phyloP scores from a whole-genome alignment of 306 rosid genomes.

The Fragaria vesca region DNA sequence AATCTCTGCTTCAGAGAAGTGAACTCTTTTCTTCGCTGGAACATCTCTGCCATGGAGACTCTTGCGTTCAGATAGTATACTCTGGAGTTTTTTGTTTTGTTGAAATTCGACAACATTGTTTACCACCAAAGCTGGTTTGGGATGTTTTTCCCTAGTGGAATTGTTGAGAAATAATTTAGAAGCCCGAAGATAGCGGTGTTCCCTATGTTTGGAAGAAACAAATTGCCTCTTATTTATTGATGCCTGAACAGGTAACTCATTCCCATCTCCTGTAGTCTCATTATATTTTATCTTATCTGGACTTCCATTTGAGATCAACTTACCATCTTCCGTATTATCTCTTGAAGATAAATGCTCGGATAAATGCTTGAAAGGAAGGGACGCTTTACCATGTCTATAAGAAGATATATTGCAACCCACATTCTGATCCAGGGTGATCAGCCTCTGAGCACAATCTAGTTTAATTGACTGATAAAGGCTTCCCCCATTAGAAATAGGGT shows the following conservation, averaged over 20 bases:
- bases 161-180: conserved; percentile 33
- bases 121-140: conserved; percentile 19
- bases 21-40: conserved; percentile 53
- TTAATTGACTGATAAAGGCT: conserved; percentile 28
- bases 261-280: conserved; percentile 31
- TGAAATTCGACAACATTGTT: conserved; percentile 34
- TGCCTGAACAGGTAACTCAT: conserved; percentile 26
- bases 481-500: conserved; percentile 16
- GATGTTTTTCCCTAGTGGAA: conserved; percentile 28
- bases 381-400: conserved; percentile 34
- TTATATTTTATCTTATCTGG: conserved; percentile 27
- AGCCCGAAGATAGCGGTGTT: conserved; percentile 32
- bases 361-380: conserved; percentile 13
- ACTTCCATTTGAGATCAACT: conserved; percentile 28
- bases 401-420: conserved; percentile 29
- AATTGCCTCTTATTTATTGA: conserved; percentile 35
- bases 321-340: conserved; percentile 32
- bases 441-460: conserved; percentile 31
- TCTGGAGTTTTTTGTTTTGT: conserved; percentile 28
- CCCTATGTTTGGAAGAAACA: conserved; percentile 34
- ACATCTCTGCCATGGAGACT: conserved; percentile 31
- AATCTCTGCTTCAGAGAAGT: conserved; percentile 53
- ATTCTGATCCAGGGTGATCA: conserved; percentile 34
- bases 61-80: conserved; percentile 27
- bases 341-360: conserved; percentile 27